Conservation (phyloP, 371 early-diverging fungal genomes). For the Nematocida ironsii region DNA sequence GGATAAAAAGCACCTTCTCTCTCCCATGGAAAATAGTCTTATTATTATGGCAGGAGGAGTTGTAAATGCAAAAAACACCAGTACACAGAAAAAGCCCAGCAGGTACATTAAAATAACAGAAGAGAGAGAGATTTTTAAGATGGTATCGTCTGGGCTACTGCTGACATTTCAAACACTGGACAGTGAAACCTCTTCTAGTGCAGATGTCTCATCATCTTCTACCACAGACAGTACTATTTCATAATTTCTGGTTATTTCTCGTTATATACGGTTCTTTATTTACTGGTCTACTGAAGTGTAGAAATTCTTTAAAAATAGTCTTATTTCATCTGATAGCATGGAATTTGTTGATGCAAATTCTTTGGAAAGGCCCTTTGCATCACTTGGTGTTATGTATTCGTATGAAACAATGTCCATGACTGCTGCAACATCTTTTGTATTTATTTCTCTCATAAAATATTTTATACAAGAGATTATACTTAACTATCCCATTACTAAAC, state of each 20-base stretch:
- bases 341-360: neutral
- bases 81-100: neutral
- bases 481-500: too few species aligned
- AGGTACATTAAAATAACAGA: neutral
- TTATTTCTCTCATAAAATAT: slow-evolving; percentile 33
- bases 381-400: slow-evolving; percentile 21
- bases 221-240: neutral
- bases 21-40: neutral
- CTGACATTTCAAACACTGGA: neutral
- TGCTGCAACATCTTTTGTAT: slow-evolving; percentile 6
- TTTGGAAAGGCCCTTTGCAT: neutral
- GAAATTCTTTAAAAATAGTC: slow-evolving; percentile 37
- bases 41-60: neutral
- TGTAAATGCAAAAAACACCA: neutral
- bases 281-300: slow-evolving; percentile 2
- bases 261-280: neutral
- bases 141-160: neutral
- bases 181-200: neutral
- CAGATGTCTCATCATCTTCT: too few species aligned
- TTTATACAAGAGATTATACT: neutral
- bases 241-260: neutral
- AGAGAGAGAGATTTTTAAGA: neutral
- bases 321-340: slow-evolving; percentile 43
- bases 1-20: neutral
- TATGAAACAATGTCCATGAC: slow-evolving; percentile 13